phyloP scores from a whole-genome alignment of 1,284 basidiomycete genomes.

The Boletellus deceptivus region DNA sequence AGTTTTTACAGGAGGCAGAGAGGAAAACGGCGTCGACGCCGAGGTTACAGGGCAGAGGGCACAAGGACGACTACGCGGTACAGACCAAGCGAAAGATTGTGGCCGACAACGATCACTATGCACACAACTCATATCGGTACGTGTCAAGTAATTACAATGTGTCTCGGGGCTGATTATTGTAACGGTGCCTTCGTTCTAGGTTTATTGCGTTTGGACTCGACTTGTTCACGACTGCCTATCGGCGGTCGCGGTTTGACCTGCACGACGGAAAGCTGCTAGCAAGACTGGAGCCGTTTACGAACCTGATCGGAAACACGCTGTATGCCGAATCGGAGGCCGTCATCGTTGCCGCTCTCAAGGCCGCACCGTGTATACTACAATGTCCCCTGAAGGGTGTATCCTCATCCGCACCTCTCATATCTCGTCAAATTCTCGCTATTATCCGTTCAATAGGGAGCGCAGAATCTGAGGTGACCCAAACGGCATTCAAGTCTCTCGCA shows the following conservation, averaged over 20 bases:
- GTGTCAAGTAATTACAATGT: constrained; percentile 8
- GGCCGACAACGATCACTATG: constrained; percentile 67
- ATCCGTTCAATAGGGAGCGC: constrained; percentile 84
- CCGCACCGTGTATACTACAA: constrained; percentile 78
- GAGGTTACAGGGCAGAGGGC: constrained; percentile 33
- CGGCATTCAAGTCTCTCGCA: constrained; percentile 84
- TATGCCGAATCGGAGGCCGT: constrained; percentile 85
- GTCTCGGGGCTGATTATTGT: constrained; percentile 7
- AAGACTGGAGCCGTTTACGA: constrained; percentile 85
- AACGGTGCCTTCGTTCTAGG: constrained; percentile 41
- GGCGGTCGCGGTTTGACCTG: constrained; percentile 85
- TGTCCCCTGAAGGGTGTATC: constrained; percentile 81
- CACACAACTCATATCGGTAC: constrained; percentile 81
- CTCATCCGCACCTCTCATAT: constrained; percentile 79
- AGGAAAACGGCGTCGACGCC: constrained; percentile 33
- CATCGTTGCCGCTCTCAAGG: constrained; percentile 78
- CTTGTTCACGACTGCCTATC: constrained; percentile 85
- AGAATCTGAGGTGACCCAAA: constrained; percentile 89
- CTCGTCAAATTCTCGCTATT: constrained; percentile 85
- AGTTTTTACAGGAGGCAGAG: constrained; percentile 66
- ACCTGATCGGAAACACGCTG: constrained; percentile 88
- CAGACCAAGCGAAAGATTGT: constrained; percentile 71
- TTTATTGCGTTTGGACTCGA: constrained; percentile 95
- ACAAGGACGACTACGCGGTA: constrained; percentile 66
- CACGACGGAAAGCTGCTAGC: constrained; percentile 68